Evolutionary conservation across 345 rosid species (phyloP), one percentile per base, ranked within the genome.

Genomic region (Eucalyptus pauciflora): DNA sequence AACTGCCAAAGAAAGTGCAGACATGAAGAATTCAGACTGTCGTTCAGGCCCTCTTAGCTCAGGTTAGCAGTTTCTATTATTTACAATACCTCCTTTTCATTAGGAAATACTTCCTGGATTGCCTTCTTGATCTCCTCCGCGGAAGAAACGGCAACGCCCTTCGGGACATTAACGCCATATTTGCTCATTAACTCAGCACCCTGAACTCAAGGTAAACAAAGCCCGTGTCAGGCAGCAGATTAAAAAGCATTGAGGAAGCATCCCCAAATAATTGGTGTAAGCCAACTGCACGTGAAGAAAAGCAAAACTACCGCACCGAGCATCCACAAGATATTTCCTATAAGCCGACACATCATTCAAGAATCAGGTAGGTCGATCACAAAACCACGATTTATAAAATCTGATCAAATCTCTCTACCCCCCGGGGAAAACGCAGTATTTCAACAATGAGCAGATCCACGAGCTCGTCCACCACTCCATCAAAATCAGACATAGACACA

Each of bases 171-270:
- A 56, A 98, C 89, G 49, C 99, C 99, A n/a, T 93, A 95, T 91
- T 96, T 97, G 51, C 96, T 90, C 99, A 98, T 98, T 93, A 98
- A 92, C 89, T 95, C 99, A 87, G 98, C 99, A 88, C 99, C 99
- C 99, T 98, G 86, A 64, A 64, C 88, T 56, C 43, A 79, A 58
- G 50, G 64, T 60, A 87, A 43, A 86, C 46, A 49, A 81, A 86
- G 87, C 79, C 85, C 48, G 29, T 6, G 85, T 76, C 85, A 76
- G 29, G 17, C 58, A 50, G 88, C 87, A 87, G 45, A 86, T 76
- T 15, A 50, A 50, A 31, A 33, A 60, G 50, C 64, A 86, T 88
- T 88, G 56, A 83, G 41, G 46, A 85, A 62, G 50, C 81, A 71
- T 27, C 58, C 48, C 31, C 33, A 33, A 60, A 56, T 80, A 52